Evolutionary conservation across 2,329 filamentous ascomycete species (phyloP).

Genomic region (Parasarocladium wereldwijsianum): DNA sequence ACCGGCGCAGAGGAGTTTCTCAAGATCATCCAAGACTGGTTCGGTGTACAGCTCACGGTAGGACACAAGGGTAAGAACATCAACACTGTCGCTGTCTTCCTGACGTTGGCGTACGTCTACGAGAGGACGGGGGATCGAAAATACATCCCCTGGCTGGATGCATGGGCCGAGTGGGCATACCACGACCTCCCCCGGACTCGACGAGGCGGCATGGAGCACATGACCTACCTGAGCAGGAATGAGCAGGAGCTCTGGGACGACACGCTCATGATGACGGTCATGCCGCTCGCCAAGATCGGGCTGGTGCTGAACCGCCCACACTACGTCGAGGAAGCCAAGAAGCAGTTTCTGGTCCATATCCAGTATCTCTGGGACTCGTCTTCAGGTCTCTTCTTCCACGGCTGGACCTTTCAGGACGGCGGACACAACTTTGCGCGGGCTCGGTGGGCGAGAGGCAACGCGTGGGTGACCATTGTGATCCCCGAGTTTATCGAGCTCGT

Average conservation of each 20-base stretch:
- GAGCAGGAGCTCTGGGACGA: slow-evolving; percentile 71
- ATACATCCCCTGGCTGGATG: slow-evolving; percentile 64
- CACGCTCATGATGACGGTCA: slow-evolving; percentile 76
- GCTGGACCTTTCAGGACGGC: slow-evolving; percentile 60
- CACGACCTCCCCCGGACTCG: slow-evolving; percentile 58
- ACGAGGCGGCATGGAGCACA: slow-evolving; percentile 60
- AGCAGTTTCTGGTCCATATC: slow-evolving; percentile 63
- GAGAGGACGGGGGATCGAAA: slow-evolving; percentile 54
- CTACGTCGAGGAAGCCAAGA: slow-evolving; percentile 65
- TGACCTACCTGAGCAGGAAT: slow-evolving; percentile 58
- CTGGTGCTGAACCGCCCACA: slow-evolving; percentile 52
- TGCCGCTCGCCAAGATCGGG: slow-evolving; percentile 69
- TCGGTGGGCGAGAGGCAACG: slow-evolving; percentile 46
- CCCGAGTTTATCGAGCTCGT: slow-evolving; percentile 67
- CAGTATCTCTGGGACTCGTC: slow-evolving; percentile 63
- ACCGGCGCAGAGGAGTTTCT: slow-evolving; percentile 48
- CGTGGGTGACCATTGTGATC: slow-evolving; percentile 72
- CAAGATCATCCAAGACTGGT: slow-evolving; percentile 60
- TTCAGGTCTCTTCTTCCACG: slow-evolving; percentile 66
- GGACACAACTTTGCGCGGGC: slow-evolving; percentile 48
- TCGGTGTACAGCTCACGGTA: slow-evolving; percentile 49
- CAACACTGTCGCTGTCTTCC: slow-evolving; percentile 69
- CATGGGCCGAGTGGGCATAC: slow-evolving; percentile 75
- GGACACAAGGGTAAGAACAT: slow-evolving; percentile 72
- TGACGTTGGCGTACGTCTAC: slow-evolving; percentile 65